Evolutionary conservation across 345 rosid genomes (phyloP).

Genomic region (Corymbia maculata): DNA sequence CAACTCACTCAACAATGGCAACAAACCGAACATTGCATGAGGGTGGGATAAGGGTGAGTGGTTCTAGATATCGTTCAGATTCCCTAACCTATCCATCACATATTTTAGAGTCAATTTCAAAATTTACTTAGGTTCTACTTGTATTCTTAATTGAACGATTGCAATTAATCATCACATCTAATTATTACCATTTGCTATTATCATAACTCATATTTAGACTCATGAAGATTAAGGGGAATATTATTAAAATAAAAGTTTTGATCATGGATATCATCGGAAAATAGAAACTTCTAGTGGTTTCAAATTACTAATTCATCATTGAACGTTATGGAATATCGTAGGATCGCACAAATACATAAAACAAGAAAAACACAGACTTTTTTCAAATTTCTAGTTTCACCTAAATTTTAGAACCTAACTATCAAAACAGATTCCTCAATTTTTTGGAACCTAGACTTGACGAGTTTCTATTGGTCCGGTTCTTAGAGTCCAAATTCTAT

Average conservation of each 20-base stretch:
- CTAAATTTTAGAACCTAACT: accelerated
- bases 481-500: too few relatives aligned
- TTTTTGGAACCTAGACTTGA: too few relatives aligned
- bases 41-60: too few relatives aligned
- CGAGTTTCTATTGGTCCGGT: too few relatives aligned
- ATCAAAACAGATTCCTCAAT: accelerated
- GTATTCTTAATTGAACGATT: background rate
- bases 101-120: background rate
- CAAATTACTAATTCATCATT: too few relatives aligned
- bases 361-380: too few relatives aligned
- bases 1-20: accelerated
- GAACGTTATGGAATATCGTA: too few relatives aligned
- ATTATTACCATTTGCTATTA: accelerated
- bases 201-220: too few relatives aligned
- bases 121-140: accelerated
- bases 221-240: too few relatives aligned
- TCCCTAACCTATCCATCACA: background rate
- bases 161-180: accelerated
- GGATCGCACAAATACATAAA: accelerated
- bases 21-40: background rate
- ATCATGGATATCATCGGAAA: too few relatives aligned
- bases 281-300: too few relatives aligned
- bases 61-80: accelerated
- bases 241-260: too few relatives aligned
- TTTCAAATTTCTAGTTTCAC: accelerated